Evolutionary conservation across 306 rosid species (phyloP), one percentile per base, ranked within the genome.

Genomic region (Lagenaria siceraria): DNA sequence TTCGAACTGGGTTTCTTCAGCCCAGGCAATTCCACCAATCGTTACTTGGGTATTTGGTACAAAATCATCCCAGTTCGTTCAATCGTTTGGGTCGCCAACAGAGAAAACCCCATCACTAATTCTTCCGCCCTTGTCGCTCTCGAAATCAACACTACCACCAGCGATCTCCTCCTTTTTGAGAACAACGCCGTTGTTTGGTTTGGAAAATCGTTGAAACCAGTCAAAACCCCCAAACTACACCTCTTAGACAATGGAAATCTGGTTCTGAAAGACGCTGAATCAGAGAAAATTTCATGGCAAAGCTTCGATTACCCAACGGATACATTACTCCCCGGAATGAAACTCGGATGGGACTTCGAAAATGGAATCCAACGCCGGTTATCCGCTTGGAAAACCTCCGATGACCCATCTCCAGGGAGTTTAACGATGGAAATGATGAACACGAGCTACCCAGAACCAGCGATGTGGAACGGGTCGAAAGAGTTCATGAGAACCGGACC

Each of bases 251-350:
- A 84, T 10, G 96, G 90, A 33, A 91, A 89, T 62, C 81, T 89
- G 13, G 87, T 91, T 0, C 14, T 84, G 36, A 68, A 62, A 22
- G 88, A 83, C 21, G 69, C 78, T 14, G 74, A 63, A 36, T 53
- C 82, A 2, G 82, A 63, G 53, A 36, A 48, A 18, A 79, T 66
- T 73, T 68, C 82, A 75, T 88, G 93, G 96, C 89, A 90, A 54
- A 86, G 93, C 80, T 88, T 87, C 59, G 93, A 91, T 51, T 82
- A 91, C 71, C 96, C 93, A 21, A 71, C 81, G 51, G 90, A 89
- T 31, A 85, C 93, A 38, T 59, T 86, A n/a, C 63, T 89, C 33
- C 92, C 89, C 2, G 86, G 79, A 31, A 87, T 86, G 93, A 91
- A 88, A 76, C 4, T 87, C 17, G 91, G 93, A 12, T 87, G 88